These are phyloP conservation scores for Arabidopsis hybrid DNA, from an alignment of 441 rosid genomes.

Conservation along the genomic window DNA sequence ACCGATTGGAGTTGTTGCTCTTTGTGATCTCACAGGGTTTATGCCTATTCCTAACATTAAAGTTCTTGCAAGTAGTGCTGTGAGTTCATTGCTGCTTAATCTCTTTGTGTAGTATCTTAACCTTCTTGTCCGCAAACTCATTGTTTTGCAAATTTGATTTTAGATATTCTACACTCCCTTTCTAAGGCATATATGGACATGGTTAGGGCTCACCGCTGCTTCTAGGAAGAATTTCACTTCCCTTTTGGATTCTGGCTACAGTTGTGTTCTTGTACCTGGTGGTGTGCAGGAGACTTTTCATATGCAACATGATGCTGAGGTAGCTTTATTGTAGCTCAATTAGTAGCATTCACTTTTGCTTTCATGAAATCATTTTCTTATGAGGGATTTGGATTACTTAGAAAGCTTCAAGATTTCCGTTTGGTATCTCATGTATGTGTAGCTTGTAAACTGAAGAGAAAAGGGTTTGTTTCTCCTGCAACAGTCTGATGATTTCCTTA, in stretches of 20 bases:
- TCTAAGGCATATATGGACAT: conserved; percentile 92
- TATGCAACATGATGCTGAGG: conserved; percentile 80
- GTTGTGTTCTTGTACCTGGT: conserved; percentile 89
- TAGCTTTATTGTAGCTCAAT: conserved; percentile 27
- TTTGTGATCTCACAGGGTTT: conserved; percentile 74
- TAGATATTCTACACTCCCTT: conserved; percentile 86
- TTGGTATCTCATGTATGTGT: background rate
- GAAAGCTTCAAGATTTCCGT: background rate
- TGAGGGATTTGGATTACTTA: conserved; percentile 10
- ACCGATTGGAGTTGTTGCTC: conserved; percentile 77
- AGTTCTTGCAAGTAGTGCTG: conserved; percentile 83
- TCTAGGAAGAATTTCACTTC: conserved; percentile 71
- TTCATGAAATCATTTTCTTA: conserved; percentile 1
- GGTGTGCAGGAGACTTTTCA: conserved; percentile 85
- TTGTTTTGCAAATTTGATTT: conserved; percentile 23
- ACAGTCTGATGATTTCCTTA: background rate
- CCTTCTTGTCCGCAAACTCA: background rate
- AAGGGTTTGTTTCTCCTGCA: background rate
- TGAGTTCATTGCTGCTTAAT: conserved; percentile 49
- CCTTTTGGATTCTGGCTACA: conserved; percentile 70
- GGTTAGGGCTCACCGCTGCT: conserved; percentile 91
- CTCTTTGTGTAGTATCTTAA: background rate
- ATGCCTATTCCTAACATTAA: conserved; percentile 87
- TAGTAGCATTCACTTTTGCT: conserved; percentile 1
- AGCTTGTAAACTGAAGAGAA: background rate